Evolutionary conservation across 2,329 filamentous ascomycete species (phyloP), one percentile per base, ranked within the genome.

Genomic region (Botryosphaeria dothidea): DNA sequence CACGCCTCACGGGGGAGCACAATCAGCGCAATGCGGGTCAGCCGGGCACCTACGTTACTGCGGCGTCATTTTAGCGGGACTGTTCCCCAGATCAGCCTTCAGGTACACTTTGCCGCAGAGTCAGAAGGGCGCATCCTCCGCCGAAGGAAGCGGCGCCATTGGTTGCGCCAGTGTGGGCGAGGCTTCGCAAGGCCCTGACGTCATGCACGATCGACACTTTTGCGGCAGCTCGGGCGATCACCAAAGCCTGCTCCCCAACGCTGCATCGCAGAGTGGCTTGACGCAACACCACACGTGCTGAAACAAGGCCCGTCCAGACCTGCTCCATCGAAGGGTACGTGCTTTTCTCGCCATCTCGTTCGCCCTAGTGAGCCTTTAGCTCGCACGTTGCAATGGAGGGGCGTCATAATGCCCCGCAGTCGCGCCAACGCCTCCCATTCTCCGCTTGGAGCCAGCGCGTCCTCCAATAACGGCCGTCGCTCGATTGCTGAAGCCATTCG

Each of bases 341-440:
- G 54, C 36, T 43, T 27, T 31, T n/a, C 21, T 15, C 23, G 3
- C 17, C 21, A 29, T 19, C 27, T 45, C 23, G n/a, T n/a, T 27
- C 8, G 11, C 52, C 21, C 11, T 57, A 41, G 52, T 11, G 7
- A 6, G 31, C 31, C 31, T 34, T 34, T 6, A n/a, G n/a, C 19
- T 29, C 19, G 31, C 34, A 6, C 11, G 4, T 43, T 45, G 21
- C n/a, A 34, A 31, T 19, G 4, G 17, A 19, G 27, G n/a, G 29
- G 41, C 56, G 56, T 46, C 38, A 60, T 60, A n/a, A 23, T 60
- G 56, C 56, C 56, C 56, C 56, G 56, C 56, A 60, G 9, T n/a
- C 5, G 11, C 38, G 19, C 17, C 54, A 41, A 17, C 38, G 34
- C 54, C 9, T 19, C 25, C 23, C 36, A 21, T 36, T n/a, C 36